Percentiles rank a stretch among this genome's conserved stretches.
Conservation (phyloP, 345 rosid genomes). For the Turritis glabra region DNA sequence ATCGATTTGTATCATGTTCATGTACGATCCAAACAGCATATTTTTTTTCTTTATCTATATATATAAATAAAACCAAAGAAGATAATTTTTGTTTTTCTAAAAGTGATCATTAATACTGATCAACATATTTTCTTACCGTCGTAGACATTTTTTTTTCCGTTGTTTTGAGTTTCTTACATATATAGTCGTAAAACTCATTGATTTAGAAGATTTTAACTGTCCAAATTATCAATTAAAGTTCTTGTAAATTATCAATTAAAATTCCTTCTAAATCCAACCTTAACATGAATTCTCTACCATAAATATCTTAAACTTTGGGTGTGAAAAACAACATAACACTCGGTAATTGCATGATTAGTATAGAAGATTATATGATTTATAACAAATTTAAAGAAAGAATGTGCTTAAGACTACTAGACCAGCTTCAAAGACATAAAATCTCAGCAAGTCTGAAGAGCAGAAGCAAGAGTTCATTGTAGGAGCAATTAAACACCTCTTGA, state of each 20-base stretch:
- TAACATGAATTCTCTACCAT: not conserved
- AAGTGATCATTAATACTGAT: no score
- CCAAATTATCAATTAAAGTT: no score
- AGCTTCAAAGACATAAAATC: constrained; percentile 57
- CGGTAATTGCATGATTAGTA: not conserved
- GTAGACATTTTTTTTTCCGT: no score
- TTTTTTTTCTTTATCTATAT: no score
- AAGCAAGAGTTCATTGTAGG: constrained; percentile 47
- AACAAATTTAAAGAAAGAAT: constrained; percentile 2
- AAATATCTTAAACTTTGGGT: not conserved
- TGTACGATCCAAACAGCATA: no score
- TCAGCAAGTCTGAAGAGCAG: constrained; percentile 82
- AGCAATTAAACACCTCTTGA: constrained; percentile 62
- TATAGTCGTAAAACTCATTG: no score
- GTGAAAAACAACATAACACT: not conserved
- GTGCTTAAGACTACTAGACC: constrained; percentile 72
- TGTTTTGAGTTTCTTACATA: no score
- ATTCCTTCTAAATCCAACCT: not conserved
- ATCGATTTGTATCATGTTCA: no score
- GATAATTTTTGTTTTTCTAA: no score
- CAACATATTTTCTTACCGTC: no score
- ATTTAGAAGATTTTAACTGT: no score
- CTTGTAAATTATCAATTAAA: not conserved
- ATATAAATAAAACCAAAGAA: no score
- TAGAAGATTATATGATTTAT: not conserved